Evolutionary conservation across 805 yeast species (phyloP).

Genomic region (Saccharomycopsis malanga): DNA sequence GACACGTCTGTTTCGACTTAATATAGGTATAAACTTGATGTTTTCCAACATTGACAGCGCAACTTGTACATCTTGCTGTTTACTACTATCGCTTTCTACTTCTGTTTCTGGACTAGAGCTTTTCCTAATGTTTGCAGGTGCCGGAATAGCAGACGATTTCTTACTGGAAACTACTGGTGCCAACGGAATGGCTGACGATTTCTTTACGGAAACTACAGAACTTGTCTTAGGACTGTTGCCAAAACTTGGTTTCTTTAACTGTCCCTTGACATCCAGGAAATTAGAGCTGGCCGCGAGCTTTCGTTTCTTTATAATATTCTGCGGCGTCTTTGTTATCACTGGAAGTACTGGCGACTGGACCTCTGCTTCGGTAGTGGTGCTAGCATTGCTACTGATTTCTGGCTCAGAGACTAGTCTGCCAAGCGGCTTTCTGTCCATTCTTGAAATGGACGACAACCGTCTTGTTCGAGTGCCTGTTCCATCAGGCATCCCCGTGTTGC

Average conservation of each 20-base stretch:
- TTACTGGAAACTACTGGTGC: neutral
- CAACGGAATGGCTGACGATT: no score
- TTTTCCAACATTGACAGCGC: no score
- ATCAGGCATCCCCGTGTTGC: neutral
- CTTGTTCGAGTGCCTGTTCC: neutral
- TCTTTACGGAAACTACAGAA: neutral
- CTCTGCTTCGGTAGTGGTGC: neutral
- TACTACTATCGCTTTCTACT: neutral
- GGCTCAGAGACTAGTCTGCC: neutral
- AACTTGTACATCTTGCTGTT: no score
- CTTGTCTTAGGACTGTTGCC: neutral
- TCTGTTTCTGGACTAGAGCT: neutral
- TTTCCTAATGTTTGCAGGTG: neutral
- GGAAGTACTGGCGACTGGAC: no score
- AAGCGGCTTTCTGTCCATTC: neutral
- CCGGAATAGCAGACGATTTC: neutral
- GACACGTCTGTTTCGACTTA: neutral
- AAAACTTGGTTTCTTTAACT: neutral
- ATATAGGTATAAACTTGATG: neutral
- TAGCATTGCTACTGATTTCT: neutral
- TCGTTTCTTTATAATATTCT: neutral
- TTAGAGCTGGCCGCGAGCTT: neutral
- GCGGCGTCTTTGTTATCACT: neutral
- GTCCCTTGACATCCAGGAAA: neutral
- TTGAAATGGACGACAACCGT: slow-evolving; percentile 5